phyloP scores from a whole-genome alignment of 192 early-diverging fungal species.

The Chytriomyces sp. region DNA sequence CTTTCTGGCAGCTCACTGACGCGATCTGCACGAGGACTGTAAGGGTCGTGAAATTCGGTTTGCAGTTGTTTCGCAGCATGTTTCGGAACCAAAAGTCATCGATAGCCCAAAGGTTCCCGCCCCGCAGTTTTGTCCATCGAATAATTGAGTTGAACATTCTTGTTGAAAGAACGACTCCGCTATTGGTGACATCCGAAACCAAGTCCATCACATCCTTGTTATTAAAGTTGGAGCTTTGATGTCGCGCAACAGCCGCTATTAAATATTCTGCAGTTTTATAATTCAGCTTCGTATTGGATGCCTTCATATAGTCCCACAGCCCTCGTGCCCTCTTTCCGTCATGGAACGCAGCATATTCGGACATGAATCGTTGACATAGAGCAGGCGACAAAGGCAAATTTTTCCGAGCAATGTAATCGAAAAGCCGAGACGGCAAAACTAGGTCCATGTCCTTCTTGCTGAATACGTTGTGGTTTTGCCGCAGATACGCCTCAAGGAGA shows the following conservation, averaged over 20 bases:
- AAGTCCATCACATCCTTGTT: not conserved
- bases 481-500: slow-evolving; percentile 5
- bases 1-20: not conserved
- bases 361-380: not conserved
- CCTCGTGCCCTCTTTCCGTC: not conserved
- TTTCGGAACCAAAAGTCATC: not conserved
- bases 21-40: slow-evolving; percentile 8
- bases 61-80: not conserved
- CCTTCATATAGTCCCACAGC: not conserved
- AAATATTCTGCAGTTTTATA: not conserved
- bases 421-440: not conserved
- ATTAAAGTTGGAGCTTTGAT: not conserved
- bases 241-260: not conserved
- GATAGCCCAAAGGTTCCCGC: not conserved
- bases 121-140: not conserved
- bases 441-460: not conserved
- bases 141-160: slow-evolving; percentile 13
- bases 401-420: not conserved
- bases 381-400: not conserved
- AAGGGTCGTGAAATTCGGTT: slow-evolving; percentile 1
- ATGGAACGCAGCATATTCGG: slow-evolving; percentile 2
- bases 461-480: not conserved
- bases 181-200: not conserved
- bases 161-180: not conserved
- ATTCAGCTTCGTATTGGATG: not conserved